phyloP scores from a whole-genome alignment of 75 land plant genomes.

The Adiantum capillusveneris region DNA sequence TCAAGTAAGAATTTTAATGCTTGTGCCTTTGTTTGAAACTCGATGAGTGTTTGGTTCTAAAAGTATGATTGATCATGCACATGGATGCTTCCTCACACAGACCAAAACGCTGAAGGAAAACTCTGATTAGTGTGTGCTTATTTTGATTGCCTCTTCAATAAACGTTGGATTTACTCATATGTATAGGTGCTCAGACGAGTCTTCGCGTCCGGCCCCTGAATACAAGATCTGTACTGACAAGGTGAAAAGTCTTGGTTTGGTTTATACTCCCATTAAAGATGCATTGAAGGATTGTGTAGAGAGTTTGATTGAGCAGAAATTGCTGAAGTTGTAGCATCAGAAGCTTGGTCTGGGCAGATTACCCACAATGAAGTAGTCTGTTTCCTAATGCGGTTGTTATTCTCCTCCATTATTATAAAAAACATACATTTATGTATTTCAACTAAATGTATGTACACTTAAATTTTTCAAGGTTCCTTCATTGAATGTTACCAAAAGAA shows the following conservation, averaged over 20 bases:
- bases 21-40: conserved; percentile 15
- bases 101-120: conserved; percentile 23
- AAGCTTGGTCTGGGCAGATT: too few relatives aligned
- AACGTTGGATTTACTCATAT: neutral
- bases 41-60: conserved; percentile 14
- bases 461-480: too few relatives aligned
- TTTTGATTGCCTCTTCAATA: too few relatives aligned
- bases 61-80: conserved; percentile 14
- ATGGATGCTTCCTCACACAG: conserved; percentile 7
- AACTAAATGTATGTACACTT: too few relatives aligned
- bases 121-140: too few relatives aligned
- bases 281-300: conserved; percentile 9
- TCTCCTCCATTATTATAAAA: too few relatives aligned
- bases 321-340: too few relatives aligned
- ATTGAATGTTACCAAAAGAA: too few relatives aligned
- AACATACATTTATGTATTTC: too few relatives aligned
- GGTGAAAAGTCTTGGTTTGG: conserved; percentile 21
- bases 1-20: conserved; percentile 51
- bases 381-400: too few relatives aligned
- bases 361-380: too few relatives aligned
- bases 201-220: neutral
- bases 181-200: conserved; percentile 12
- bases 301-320: conserved; percentile 4
- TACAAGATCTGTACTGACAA: conserved; percentile 14
- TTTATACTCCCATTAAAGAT: conserved; percentile 20